phyloP scores from a whole-genome alignment of 768 basidiomycete genomes.

The Pisolithus microcarpus region DNA sequence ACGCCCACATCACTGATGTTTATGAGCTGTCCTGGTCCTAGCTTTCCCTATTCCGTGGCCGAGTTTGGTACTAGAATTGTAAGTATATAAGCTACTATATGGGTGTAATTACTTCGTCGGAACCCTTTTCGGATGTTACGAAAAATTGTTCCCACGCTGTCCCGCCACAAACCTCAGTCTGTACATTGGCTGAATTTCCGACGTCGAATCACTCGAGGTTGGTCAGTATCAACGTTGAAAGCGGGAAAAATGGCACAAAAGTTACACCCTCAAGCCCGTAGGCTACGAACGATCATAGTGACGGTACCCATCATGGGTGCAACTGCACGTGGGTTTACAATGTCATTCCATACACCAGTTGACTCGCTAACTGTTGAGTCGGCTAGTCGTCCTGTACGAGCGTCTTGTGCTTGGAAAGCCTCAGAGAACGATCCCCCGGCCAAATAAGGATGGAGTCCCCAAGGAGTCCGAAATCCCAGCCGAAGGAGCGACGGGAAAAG shows the following conservation, averaged over 20 bases:
- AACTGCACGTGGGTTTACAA: conserved; percentile 44
- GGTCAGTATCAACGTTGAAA: background rate
- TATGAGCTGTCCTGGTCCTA: conserved; percentile 50
- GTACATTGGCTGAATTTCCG: no score
- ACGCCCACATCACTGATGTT: conserved; percentile 55
- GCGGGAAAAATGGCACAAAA: conserved; percentile 20
- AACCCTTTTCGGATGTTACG: no score
- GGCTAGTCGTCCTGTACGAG: conserved; percentile 57
- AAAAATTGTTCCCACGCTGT: no score
- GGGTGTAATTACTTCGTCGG: no score
- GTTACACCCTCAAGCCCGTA: conserved; percentile 39
- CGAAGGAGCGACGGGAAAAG: conserved; percentile 11
- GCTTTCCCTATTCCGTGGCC: conserved; percentile 35
- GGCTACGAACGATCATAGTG: conserved; percentile 50
- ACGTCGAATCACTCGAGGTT: no score
- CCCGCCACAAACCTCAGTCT: no score
- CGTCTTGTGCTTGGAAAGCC: conserved; percentile 51
- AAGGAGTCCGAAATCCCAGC: conserved; percentile 6
- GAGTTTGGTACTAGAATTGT: conserved; percentile 51
- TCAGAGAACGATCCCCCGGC: conserved; percentile 32
- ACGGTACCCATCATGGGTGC: conserved; percentile 59
- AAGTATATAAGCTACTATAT: conserved; percentile 7
- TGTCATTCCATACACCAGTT: background rate
- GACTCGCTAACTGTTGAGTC: conserved; percentile 6
- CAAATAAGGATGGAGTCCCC: conserved; percentile 4